Conservation (phyloP, 2,329 filamentous ascomycete species). For the Colletotrichum sp. region DNA sequence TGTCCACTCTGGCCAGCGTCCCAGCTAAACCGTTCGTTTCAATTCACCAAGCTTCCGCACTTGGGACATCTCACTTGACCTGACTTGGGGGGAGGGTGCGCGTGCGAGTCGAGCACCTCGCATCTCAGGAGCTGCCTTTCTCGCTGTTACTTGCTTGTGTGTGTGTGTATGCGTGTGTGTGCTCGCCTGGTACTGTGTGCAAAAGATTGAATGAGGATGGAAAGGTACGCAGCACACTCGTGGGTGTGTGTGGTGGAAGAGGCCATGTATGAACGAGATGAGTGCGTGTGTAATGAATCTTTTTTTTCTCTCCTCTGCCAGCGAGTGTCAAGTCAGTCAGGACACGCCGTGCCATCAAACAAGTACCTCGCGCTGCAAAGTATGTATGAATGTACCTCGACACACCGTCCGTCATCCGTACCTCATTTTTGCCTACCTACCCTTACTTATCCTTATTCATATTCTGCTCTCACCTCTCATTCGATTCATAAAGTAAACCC, state of each 20-base stretch:
- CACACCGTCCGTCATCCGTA: background rate
- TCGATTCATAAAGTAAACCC: conserved; percentile 2
- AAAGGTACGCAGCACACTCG: background rate
- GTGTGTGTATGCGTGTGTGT: background rate
- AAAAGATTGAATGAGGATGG: background rate
- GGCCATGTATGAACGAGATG: background rate
- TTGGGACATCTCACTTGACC: conserved; percentile 18
- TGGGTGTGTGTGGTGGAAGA: background rate
- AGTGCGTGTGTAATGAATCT: background rate
- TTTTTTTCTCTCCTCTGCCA: background rate
- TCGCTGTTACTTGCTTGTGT: background rate
- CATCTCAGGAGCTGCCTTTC: background rate
- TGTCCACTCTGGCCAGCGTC: background rate
- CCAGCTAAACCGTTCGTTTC: conserved; percentile 21
- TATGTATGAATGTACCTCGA: background rate
- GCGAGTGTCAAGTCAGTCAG: background rate
- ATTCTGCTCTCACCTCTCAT: background rate
- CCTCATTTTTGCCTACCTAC: background rate
- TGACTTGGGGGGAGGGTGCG: conserved; percentile 20
- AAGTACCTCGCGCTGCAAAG: background rate
- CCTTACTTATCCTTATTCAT: background rate
- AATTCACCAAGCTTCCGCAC: conserved; percentile 19
- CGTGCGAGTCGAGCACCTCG: background rate
- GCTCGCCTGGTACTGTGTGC: background rate
- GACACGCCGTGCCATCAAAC: background rate